Base-by-base conservation (phyloP, 1,284 basidiomycete species). In the Leccinum subspadiceum region DNA sequence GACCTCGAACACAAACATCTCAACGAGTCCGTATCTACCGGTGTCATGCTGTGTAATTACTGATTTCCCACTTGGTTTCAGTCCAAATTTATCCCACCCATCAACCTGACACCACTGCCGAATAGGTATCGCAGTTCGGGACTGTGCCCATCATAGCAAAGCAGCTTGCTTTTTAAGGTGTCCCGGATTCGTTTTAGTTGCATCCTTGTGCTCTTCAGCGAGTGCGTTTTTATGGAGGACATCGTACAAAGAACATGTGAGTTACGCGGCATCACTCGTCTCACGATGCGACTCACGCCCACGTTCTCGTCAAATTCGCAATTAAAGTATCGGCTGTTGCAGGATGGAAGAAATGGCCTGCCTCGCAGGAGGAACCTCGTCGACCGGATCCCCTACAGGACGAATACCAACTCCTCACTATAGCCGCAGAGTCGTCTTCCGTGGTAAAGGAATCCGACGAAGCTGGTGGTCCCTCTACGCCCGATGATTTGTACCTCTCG, bases 391-490 rank as follows among this genome's bases (percentile, higher is more conserved):
- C 63, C 1, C 35, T 52, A 12, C 58, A 70, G 2, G 66, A 60
- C 7, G 70, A 73, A 58, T 70, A 73, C 15, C 70, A 65, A 22
- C 71, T 62, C n/a, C 69, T 70, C 8, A 1, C 57, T 7, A 39
- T 53, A 33, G 52, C 62, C 17, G 5, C 17, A 2, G 66, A 65
- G 5, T 49, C 62, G 6, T 39, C 62, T 39, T 55, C 35, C 3
- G 54, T 15, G 17, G 17, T 49, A 37, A 61, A 60, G 20, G 68
- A 60, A 15, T 44, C 17, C 3, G 54, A 63, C 2, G 68, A 69
- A 48, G 35, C n/a, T 9, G 29, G 8, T 9, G 15, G 48, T 12
- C 39, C 41, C 24, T 59, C 54, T 2, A 26, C 57, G 17, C 7
- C 50, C 2, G 63, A 59, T 17, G 41, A 9, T 26, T 26, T 10